phyloP scores from a whole-genome alignment of 192 early-diverging fungal species.

The Rhizophagus prolifer region DNA sequence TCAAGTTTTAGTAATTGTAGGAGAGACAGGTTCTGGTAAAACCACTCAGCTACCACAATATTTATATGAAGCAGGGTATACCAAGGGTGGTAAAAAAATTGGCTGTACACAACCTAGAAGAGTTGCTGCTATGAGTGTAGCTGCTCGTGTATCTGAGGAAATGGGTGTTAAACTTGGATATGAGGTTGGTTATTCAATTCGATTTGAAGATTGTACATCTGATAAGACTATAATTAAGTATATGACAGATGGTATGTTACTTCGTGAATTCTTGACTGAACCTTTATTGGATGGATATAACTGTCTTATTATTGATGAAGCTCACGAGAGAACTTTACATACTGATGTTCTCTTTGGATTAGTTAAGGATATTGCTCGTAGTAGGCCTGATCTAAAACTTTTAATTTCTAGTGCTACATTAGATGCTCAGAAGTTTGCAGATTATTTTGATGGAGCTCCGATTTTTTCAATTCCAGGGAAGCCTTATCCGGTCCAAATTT shows the following conservation, averaged over 20 bases:
- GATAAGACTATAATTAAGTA: conserved; percentile 96
- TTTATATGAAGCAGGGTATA: conserved; percentile 92
- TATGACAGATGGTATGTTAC: conserved; percentile 98
- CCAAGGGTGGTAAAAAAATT: conserved; percentile 80
- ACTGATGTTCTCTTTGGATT: conserved; percentile 97
- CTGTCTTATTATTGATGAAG: conserved; percentile 97
- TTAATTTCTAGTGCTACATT: conserved; percentile 97
- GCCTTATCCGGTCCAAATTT: conserved; percentile 89
- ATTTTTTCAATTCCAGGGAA: conserved; percentile 80
- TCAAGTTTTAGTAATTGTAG: conserved; percentile 92
- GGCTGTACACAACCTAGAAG: conserved; percentile 98
- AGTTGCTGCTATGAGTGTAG: conserved; percentile 98
- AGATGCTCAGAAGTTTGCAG: conserved; percentile 94
- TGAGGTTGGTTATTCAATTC: conserved; percentile 91
- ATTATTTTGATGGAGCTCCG: conserved; percentile 92
- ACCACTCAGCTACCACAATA: conserved; percentile 99
- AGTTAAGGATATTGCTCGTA: conserved; percentile 93
- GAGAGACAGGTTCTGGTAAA: conserved; percentile 97
- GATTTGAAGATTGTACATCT: conserved; percentile 97
- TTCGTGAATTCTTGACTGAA: conserved; percentile 96
- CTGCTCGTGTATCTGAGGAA: conserved; percentile 96
- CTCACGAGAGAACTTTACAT: conserved; percentile 95
- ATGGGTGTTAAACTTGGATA: conserved; percentile 89
- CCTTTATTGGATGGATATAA: conserved; percentile 89
- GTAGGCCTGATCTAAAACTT: conserved; percentile 90